Percentiles rank a stretch among this genome's conserved stretches.
phyloP scores from a whole-genome alignment of 1,284 basidiomycete species.

The Trichosporon asahii region DNA sequence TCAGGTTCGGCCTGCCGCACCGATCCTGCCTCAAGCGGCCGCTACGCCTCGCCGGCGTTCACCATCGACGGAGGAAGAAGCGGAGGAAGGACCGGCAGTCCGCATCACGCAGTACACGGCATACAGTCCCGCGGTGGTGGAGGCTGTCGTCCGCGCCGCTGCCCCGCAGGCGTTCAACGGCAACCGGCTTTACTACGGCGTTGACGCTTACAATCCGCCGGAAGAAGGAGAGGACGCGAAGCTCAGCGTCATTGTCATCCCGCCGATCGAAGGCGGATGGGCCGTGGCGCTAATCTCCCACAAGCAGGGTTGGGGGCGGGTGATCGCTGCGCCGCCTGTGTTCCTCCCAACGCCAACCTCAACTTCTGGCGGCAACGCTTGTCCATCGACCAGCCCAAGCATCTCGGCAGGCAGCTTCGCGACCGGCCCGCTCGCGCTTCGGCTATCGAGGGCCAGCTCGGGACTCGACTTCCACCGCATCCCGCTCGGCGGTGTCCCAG shows the following conservation, averaged over 20 bases:
- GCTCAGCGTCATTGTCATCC: neutral
- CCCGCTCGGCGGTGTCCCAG: neutral
- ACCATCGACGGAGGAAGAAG: neutral
- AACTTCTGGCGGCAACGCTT: neutral
- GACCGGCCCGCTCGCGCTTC: neutral
- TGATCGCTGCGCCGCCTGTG: neutral
- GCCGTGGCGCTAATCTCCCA: neutral
- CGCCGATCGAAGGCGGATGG: neutral
- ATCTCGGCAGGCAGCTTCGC: neutral
- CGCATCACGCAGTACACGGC: neutral
- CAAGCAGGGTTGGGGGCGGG: neutral
- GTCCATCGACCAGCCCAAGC: neutral
- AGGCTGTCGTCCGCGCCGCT: neutral
- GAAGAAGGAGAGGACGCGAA: neutral
- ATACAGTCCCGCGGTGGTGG: neutral
- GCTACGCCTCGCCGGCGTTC: neutral
- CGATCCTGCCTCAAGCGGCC: neutral
- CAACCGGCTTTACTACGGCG: neutral
- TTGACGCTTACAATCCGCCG: neutral
- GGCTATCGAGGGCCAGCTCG: neutral
- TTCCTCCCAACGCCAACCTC: neutral
- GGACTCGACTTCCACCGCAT: neutral
- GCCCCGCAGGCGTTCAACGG: neutral
- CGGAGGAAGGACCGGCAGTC: neutral
- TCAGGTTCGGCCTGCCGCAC: neutral